Evolutionary conservation across 139 green algal genomes (phyloP).

Genomic region (Yamagishiella unicocca): DNA sequence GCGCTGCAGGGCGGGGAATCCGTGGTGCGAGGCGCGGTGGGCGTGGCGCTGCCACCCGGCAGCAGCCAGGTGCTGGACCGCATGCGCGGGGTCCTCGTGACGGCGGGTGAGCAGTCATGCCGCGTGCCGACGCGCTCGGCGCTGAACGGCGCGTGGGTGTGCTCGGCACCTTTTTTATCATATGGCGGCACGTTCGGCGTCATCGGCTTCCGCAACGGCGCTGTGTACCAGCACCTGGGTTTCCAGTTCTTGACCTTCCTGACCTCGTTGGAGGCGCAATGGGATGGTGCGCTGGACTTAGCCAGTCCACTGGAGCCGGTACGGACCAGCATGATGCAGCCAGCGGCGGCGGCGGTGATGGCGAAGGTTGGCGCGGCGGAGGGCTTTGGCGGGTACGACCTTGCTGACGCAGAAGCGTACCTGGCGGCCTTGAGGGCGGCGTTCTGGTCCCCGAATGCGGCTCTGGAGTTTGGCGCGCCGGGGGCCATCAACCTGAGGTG

Average conservation of each 20-base stretch:
- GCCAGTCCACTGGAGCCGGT: background rate
- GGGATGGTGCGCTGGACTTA: conserved; percentile 4
- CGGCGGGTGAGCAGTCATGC: background rate
- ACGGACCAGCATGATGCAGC: background rate
- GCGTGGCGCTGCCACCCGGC: conserved; percentile 9
- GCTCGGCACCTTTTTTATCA: conserved; percentile 4
- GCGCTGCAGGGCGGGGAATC: background rate
- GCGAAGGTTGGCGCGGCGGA: background rate
- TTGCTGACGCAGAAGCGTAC: conserved; percentile 7
- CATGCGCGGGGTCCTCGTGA: background rate
- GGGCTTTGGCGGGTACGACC: background rate
- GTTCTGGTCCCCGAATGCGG: conserved; percentile 13
- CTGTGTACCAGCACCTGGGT: conserved; percentile 9
- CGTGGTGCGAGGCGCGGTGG: background rate
- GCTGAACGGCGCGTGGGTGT: background rate
- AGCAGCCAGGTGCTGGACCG: background rate
- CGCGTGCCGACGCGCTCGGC: background rate
- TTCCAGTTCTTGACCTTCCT: conserved; percentile 24
- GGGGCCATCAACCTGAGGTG: background rate
- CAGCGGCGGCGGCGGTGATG: background rate
- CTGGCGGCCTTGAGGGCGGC: conserved; percentile 2
- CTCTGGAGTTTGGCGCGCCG: background rate
- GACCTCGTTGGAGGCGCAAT: background rate
- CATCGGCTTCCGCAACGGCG: background rate
- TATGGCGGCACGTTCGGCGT: conserved; percentile 37